A percentile compares a stretch with the other conserved stretches of the same genome.
Evolutionary conservation across 164 flowering plant genomes (phyloP).

Genomic region (Brasenia schreberi): DNA sequence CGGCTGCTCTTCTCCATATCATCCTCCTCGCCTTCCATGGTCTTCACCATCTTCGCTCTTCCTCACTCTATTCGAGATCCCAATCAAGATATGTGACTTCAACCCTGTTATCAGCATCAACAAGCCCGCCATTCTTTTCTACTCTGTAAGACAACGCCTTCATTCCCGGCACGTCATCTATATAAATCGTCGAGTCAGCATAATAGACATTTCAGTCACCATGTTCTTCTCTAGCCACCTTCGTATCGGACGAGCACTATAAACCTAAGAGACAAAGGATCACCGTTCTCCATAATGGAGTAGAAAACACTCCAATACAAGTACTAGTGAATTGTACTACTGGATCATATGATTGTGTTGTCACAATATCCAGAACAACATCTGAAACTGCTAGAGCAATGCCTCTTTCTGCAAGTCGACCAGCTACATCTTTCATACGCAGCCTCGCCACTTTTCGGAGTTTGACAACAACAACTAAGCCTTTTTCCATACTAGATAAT

Average conservation of each 20-base stretch:
- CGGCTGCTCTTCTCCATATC: neutral
- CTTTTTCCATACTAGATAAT: no score
- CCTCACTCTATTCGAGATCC: slow-evolving; percentile 25
- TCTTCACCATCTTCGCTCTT: slow-evolving; percentile 44
- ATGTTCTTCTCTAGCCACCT: slow-evolving; percentile 88
- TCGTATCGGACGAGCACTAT: slow-evolving; percentile 85
- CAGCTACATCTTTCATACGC: slow-evolving; percentile 76
- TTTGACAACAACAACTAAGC: no score
- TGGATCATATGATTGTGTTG: slow-evolving; percentile 75
- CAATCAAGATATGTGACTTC: slow-evolving; percentile 41
- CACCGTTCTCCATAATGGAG: neutral
- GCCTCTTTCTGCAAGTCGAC: slow-evolving; percentile 75
- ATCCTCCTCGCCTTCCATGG: slow-evolving; percentile 7
- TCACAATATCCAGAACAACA: slow-evolving; percentile 54
- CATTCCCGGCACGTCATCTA: slow-evolving; percentile 37
- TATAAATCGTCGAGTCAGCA: slow-evolving; percentile 21
- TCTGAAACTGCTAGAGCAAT: slow-evolving; percentile 74
- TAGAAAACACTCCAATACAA: no score
- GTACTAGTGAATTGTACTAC: slow-evolving; percentile 21
- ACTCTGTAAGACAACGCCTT: slow-evolving; percentile 14
- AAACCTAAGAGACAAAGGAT: slow-evolving; percentile 27
- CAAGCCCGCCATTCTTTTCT: slow-evolving; percentile 49
- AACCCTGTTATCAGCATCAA: slow-evolving; percentile 38
- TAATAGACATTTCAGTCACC: slow-evolving; percentile 69
- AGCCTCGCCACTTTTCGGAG: slow-evolving; percentile 60